Percentiles rank a stretch among this genome's conserved stretches.
Evolutionary conservation across 768 basidiomycete species (phyloP).

Genomic region (Amanita brunnescens): DNA sequence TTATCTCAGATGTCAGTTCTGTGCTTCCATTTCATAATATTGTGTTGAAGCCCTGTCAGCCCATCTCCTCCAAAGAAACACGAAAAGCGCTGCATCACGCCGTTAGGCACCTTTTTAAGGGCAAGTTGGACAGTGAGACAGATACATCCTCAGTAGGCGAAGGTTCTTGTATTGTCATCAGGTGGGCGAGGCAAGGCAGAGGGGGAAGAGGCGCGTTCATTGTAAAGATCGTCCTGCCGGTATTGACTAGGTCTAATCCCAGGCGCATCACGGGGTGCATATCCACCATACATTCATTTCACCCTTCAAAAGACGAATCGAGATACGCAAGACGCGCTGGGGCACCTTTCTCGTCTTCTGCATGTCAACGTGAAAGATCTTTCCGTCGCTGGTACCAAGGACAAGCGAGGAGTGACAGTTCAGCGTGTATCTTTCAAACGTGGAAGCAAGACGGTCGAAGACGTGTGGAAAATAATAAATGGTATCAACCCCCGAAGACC

Average conservation of each 20-base stretch:
- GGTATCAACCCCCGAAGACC: conserved; percentile 50
- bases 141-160: conserved; percentile 39
- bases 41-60: conserved; percentile 35
- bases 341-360: conserved; percentile 69
- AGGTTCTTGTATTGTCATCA: conserved; percentile 72
- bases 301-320: conserved; percentile 96
- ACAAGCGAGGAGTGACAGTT: conserved; percentile 94
- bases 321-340: conserved; percentile 91
- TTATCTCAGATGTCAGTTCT: conserved; percentile 70
- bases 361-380: conserved; percentile 74
- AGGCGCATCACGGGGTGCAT: conserved; percentile 50
- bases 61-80: conserved; percentile 71
- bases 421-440: conserved; percentile 82
- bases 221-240: background rate
- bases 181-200: conserved; percentile 55
- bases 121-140: conserved; percentile 80
- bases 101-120: conserved; percentile 72
- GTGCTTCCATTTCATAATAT: conserved; percentile 6
- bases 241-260: conserved; percentile 16
- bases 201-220: conserved; percentile 29
- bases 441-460: conserved; percentile 66
- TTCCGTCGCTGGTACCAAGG: conserved; percentile 91
- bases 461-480: conserved; percentile 81
- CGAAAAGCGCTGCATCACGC: conserved; percentile 78
- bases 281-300: conserved; percentile 90